Percentiles rank a stretch among this genome's conserved stretches.
Evolutionary conservation across 2,329 filamentous ascomycete species (phyloP).

Genomic region (Phaeosphaeriaceae sp.): DNA sequence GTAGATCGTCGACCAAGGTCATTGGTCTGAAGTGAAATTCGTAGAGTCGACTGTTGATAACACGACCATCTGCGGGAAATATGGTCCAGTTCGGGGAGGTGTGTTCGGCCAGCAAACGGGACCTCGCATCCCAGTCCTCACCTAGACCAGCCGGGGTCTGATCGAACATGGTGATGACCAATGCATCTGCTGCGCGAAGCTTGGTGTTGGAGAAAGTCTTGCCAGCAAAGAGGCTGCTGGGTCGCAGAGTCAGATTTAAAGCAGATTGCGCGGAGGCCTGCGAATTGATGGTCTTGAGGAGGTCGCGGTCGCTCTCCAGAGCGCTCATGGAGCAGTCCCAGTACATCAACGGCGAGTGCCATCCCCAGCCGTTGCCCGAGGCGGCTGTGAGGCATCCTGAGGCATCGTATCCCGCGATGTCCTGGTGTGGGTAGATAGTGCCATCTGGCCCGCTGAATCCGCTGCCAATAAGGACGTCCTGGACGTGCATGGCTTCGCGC

Average conservation of each 20-base stretch:
- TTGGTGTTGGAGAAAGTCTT: constrained; percentile 74
- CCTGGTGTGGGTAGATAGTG: constrained; percentile 2
- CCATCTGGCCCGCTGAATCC: constrained; percentile 29
- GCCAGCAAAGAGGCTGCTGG: constrained; percentile 83
- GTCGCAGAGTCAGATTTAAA: constrained; percentile 76
- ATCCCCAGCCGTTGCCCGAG: constrained; percentile 74
- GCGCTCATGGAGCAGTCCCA: constrained; percentile 73
- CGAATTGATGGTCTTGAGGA: constrained; percentile 74
- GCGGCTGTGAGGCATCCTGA: constrained; percentile 43
- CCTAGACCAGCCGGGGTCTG: constrained; percentile 70
- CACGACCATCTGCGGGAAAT: constrained; percentile 67
- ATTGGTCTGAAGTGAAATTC: constrained; percentile 82
- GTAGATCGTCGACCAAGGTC: constrained; percentile 69
- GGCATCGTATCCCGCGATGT: constrained; percentile 20
- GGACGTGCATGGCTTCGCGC: constrained; percentile 71
- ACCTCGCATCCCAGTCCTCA: constrained; percentile 69
- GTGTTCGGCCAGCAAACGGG: constrained; percentile 60
- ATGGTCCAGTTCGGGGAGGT: constrained; percentile 67
- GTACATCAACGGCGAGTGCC: constrained; percentile 83
- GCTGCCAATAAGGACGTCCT: constrained; percentile 71
- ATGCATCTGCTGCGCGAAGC: constrained; percentile 75
- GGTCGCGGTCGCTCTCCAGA: constrained; percentile 68
- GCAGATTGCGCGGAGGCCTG: constrained; percentile 68
- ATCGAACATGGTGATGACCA: constrained; percentile 80
- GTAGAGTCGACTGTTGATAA: constrained; percentile 69